Evolutionary conservation across 306 rosid genomes (phyloP).

Genomic region (Castanea sativa): DNA sequence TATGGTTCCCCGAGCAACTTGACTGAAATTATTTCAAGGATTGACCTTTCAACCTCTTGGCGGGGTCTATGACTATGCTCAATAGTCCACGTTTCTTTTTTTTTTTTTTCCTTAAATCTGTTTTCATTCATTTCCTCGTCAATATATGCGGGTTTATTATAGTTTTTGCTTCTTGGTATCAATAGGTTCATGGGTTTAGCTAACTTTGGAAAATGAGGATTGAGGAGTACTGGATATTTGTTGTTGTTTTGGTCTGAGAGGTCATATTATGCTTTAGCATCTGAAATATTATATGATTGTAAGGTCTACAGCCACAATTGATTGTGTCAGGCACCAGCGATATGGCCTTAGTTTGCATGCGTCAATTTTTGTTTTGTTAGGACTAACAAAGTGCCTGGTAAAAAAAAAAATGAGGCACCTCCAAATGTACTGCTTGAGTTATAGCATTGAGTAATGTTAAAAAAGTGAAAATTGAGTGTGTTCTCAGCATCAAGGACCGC

Average conservation of each 20-base stretch:
- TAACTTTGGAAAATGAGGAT: neutral
- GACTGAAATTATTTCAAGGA: slow-evolving; percentile 7
- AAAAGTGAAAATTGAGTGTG: neutral
- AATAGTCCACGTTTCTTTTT: neutral
- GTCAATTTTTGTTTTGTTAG: neutral
- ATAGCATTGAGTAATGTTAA: neutral
- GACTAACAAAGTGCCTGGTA: too few species aligned
- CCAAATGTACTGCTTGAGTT: neutral
- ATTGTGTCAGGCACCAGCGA: neutral
- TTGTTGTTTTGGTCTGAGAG: neutral
- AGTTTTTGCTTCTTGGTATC: neutral
- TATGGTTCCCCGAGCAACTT: slow-evolving; percentile 27
- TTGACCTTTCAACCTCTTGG: slow-evolving; percentile 33
- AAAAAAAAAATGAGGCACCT: too few species aligned
- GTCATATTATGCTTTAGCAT: neutral
- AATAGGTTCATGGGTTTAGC: neutral
- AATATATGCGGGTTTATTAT: neutral
- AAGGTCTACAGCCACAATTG: too few species aligned
- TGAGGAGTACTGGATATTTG: neutral
- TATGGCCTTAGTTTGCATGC: neutral
- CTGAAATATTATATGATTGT: neutral
- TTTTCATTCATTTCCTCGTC: neutral
- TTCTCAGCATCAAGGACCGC: neutral
- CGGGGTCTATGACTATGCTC: neutral
- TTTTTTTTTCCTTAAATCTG: neutral